phyloP scores from a whole-genome alignment of 164 flowering plant genomes.

The Stephania cephalantha region DNA sequence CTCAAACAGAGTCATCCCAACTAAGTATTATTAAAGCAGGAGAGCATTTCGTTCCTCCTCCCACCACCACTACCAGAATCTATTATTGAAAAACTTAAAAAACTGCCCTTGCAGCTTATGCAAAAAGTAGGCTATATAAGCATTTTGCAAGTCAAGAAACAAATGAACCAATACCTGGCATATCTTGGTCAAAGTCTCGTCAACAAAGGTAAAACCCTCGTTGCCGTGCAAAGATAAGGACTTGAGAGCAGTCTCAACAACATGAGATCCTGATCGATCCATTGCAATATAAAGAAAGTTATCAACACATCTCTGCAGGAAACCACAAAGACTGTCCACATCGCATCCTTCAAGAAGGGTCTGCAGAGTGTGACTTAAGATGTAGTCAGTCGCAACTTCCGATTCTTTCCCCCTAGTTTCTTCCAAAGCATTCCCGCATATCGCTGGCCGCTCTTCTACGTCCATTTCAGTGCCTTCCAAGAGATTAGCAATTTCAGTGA shows the following conservation, averaged over 20 bases:
- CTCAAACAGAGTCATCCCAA: neutral
- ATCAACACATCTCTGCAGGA: constrained; percentile 55
- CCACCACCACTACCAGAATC: neutral
- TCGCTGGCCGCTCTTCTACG: constrained; percentile 47
- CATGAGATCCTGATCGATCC: constrained; percentile 93
- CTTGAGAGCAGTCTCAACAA: constrained; percentile 77
- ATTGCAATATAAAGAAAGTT: constrained; percentile 62
- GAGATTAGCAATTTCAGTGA: constrained; percentile 67
- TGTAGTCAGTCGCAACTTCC: constrained; percentile 78
- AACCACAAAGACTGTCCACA: constrained; percentile 60
- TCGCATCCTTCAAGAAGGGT: constrained; percentile 74
- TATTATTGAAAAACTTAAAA: neutral
- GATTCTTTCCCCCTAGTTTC: constrained; percentile 83
- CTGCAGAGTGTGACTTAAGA: constrained; percentile 69
- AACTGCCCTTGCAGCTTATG: neutral
- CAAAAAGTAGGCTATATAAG: neutral
- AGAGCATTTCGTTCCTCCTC: neutral
- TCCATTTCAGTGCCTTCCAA: constrained; percentile 62
- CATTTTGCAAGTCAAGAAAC: neutral
- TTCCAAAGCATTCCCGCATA: constrained; percentile 89
- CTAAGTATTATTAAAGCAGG: neutral
- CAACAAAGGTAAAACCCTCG: constrained; percentile 44
- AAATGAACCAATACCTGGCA: constrained; percentile 52
- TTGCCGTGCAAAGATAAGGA: constrained; percentile 54
- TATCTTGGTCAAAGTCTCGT: constrained; percentile 49